These are phyloP conservation scores for Trametes punicea DNA, from an alignment of 768 basidiomycete species.

Conservation along the genomic window DNA sequence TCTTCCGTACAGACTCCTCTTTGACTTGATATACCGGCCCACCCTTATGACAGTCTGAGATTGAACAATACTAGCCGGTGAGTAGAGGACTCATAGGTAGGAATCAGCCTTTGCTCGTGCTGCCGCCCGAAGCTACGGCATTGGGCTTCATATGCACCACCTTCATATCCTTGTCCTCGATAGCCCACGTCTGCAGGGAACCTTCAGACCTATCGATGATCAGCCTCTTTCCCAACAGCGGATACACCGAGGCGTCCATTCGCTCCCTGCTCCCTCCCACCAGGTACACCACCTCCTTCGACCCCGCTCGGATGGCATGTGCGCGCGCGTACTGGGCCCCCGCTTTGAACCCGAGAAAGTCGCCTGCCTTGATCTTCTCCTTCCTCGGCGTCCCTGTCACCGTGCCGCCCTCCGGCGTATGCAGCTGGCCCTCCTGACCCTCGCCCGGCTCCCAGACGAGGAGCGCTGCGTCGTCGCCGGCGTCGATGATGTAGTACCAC, in stretches of 20 bases:
- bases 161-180: constrained; percentile 20
- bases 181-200: constrained; percentile 5
- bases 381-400: constrained; percentile 12
- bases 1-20: too few relatives aligned
- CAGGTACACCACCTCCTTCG: constrained; percentile 25
- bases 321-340: constrained; percentile 12
- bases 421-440: background rate
- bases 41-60: too few relatives aligned
- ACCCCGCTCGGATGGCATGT: constrained; percentile 22
- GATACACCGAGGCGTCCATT: constrained; percentile 24
- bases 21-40: too few relatives aligned
- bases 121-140: background rate
- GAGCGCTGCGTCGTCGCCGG: constrained; percentile 16
- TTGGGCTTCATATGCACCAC: constrained; percentile 5
- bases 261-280: constrained; percentile 23
- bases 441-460: constrained; percentile 13
- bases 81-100: background rate
- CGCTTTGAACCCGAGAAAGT: constrained; percentile 27
- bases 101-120: background rate
- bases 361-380: constrained; percentile 20
- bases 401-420: background rate
- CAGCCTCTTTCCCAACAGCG: constrained; percentile 14
- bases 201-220: constrained; percentile 13
- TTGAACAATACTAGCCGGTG: too few relatives aligned
- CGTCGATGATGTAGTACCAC: constrained; percentile 23